A percentile compares a stretch with the other conserved stretches of the same genome.
phyloP scores from a whole-genome alignment of 176 grass and related monocot genomes.

The Carex littledalei region DNA sequence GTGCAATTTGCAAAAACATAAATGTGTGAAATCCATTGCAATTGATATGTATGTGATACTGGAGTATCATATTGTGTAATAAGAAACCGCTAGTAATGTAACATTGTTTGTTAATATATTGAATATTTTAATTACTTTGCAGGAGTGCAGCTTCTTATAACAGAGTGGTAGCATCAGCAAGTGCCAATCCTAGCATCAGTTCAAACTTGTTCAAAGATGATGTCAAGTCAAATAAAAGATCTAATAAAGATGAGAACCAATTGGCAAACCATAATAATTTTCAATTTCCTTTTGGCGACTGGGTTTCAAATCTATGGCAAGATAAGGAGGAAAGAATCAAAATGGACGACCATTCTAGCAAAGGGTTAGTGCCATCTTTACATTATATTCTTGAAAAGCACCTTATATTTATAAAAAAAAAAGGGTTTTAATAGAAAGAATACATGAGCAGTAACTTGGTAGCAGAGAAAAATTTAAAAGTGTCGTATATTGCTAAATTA shows the following conservation, averaged over 20 bases:
- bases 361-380: background rate
- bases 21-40: background rate
- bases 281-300: constrained; percentile 53
- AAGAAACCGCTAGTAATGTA: background rate
- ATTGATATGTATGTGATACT: background rate
- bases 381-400: background rate
- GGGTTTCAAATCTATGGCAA: constrained; percentile 65
- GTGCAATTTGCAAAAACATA: background rate
- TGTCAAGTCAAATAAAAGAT: constrained; percentile 18
- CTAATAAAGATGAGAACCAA: constrained; percentile 17
- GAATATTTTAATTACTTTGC: constrained; percentile 9
- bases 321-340: constrained; percentile 20
- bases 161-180: constrained; percentile 32
- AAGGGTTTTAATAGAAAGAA: background rate
- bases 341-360: background rate
- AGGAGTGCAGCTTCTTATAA: constrained; percentile 57
- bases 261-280: constrained; percentile 27
- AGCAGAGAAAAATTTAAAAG: background rate
- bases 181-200: constrained; percentile 25
- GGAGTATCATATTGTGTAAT: background rate
- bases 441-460: background rate
- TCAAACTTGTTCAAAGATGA: constrained; percentile 23
- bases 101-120: background rate
- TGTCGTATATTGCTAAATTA: background rate
- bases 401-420: background rate